Evolutionary conservation across 1,284 basidiomycete genomes (phyloP).

Genomic region (Heterobasidion occidentale): DNA sequence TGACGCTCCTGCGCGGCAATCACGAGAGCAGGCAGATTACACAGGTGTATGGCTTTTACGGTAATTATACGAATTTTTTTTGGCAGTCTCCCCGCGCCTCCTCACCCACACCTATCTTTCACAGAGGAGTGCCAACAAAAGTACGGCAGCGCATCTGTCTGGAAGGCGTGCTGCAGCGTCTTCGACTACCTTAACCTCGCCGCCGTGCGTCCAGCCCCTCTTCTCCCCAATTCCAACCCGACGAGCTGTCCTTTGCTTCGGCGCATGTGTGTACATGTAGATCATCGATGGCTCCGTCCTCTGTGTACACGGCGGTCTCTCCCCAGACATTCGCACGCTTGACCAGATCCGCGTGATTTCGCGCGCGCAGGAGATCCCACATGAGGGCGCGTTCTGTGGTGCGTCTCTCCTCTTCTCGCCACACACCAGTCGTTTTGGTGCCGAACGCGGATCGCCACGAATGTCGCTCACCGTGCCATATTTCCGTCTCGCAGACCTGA

Average conservation of each 20-base stretch:
- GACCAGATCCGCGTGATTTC: conserved; percentile 91
- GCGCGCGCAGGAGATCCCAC: conserved; percentile 91
- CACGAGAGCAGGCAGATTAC: conserved; percentile 97
- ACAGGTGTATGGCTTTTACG: conserved; percentile 97
- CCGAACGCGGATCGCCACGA: neutral
- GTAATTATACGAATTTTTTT: conserved; percentile 32
- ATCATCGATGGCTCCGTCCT: conserved; percentile 90
- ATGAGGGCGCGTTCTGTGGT: conserved; percentile 98
- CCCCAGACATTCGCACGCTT: conserved; percentile 86
- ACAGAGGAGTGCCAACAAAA: conserved; percentile 95
- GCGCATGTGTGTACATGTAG: conserved; percentile 28
- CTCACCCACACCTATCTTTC: neutral
- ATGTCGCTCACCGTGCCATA: neutral
- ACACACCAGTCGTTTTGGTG: neutral
- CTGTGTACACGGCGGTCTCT: conserved; percentile 91
- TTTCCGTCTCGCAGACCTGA: conserved; percentile 55
- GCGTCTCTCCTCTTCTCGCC: conserved; percentile 17
- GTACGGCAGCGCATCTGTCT: conserved; percentile 89
- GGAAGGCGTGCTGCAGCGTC: conserved; percentile 94
- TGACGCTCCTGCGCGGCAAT: conserved; percentile 89
- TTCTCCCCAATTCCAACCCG: neutral
- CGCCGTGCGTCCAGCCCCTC: conserved; percentile 54
- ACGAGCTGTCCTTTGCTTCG: neutral
- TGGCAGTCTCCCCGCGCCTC: neutral
- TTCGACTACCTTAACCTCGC: conserved; percentile 94